Evolutionary conservation across 495 filamentous ascomycete species (phyloP), one percentile per base, ranked within the genome.

Genomic region (Daldinia loculata): DNA sequence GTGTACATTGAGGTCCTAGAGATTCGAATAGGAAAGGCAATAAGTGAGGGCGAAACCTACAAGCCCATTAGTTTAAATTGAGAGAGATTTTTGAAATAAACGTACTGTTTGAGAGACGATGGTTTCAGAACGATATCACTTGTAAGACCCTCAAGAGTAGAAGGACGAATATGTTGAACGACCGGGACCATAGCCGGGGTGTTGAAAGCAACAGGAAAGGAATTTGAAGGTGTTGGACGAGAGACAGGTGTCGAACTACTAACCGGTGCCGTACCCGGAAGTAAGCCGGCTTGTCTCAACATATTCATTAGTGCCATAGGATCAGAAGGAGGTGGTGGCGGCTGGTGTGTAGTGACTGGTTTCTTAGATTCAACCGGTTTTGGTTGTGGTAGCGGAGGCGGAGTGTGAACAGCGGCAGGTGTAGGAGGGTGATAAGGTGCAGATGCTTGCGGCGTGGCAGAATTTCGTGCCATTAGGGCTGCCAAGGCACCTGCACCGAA

Each of bases 1-100:
- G 94, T 26, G 88, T 90, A 77, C 95, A 99, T 67, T 92, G 89
- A 63, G 93, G 92, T 5, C 95, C 91, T 39, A 90, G 85, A 38
- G 89, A 84, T 65, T 93, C 92, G 77, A 95, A 94, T 6, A 98
- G 85, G 36, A 83, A 84, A 39, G 87, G 81, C 14, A 96, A 83
- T 24, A 97, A 81, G 70, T 92, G 82, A 15, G 89, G 89, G 50
- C 92, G 92, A 72, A 90, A 91, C 74, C 91, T 95, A 82, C 43
- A 72, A 67, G 53, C 61, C 43, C 65, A 71, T 80, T 71, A 71
- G 72, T 62, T 56, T 24, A 41, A 51, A 55, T 2, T 52, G 36
- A 67, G 24, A 65, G 55, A 63, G 56, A 65, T 38, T 7, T 24
- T 19, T 45, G 36, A 34, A 56, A 69, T n/a, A 36, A 61, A 82